These are phyloP conservation scores for Colletotrichum sp. DNA, from an alignment of 2,329 filamentous ascomycete species.

Conservation along the genomic window DNA sequence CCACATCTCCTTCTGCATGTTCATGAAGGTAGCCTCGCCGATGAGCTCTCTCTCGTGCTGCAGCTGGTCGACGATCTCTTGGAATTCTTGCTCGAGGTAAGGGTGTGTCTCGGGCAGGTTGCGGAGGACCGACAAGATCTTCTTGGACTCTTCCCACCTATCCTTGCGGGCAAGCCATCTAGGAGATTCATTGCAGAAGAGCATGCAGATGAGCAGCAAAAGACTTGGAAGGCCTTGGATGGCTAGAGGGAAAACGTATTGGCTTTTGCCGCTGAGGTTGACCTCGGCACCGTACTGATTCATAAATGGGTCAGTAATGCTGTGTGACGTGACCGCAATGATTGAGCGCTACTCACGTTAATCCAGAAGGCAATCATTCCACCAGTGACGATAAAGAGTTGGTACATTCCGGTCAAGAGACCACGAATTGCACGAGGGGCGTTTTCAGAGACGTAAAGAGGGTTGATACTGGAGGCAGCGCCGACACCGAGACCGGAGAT, in stretches of 20 bases:
- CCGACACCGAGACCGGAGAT: slow-evolving; percentile 52
- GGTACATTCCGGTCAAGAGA: slow-evolving; percentile 48
- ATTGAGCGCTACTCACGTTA: slow-evolving; percentile 33
- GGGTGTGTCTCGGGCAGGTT: slow-evolving; percentile 56
- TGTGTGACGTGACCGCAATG: not conserved
- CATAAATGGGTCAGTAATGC: not conserved
- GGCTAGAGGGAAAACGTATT: slow-evolving; percentile 56
- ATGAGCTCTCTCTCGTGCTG: slow-evolving; percentile 61
- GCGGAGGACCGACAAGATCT: slow-evolving; percentile 60
- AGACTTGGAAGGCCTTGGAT: slow-evolving; percentile 68
- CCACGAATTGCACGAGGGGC: slow-evolving; percentile 49
- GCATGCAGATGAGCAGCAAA: slow-evolving; percentile 64
- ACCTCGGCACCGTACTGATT: slow-evolving; percentile 45
- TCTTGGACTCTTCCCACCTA: slow-evolving; percentile 66
- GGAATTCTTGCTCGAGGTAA: slow-evolving; percentile 61
- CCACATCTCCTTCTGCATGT: slow-evolving; percentile 66
- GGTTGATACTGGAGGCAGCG: slow-evolving; percentile 46
- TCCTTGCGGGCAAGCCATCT: slow-evolving; percentile 70
- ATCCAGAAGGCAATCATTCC: slow-evolving; percentile 52
- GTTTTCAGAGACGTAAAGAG: slow-evolving; percentile 51
- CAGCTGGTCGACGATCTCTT: slow-evolving; percentile 59
- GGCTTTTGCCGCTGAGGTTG: slow-evolving; percentile 31
- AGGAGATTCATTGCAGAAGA: slow-evolving; percentile 68
- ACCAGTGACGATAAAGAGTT: slow-evolving; percentile 50
- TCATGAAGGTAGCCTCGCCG: slow-evolving; percentile 50